Evolutionary conservation across 1,139 yeast species (phyloP).

Genomic region (Kodamaea alishanica): DNA sequence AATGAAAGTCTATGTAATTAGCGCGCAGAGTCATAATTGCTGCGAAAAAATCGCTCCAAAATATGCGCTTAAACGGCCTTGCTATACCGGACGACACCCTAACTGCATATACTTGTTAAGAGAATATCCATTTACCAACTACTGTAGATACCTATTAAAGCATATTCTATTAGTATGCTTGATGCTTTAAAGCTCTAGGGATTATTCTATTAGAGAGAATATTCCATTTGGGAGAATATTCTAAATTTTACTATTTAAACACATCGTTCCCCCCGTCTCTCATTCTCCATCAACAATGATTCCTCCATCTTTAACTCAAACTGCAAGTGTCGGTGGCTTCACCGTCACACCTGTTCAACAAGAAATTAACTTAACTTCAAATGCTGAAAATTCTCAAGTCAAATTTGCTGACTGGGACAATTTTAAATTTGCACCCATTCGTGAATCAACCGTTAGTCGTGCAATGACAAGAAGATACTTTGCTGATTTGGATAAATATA

Average conservation of each 20-base stretch:
- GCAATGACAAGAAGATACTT: constrained; percentile 80
- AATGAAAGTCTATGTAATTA: too few relatives aligned
- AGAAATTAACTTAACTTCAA: constrained; percentile 7
- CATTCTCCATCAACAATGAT: constrained; percentile 20
- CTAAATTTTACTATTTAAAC: neutral
- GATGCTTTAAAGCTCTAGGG: too few relatives aligned
- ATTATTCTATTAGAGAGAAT: too few relatives aligned
- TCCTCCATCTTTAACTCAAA: constrained; percentile 36
- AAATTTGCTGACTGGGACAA: constrained; percentile 59
- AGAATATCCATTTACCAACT: neutral
- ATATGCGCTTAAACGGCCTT: constrained; percentile 7
- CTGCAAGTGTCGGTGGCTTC: constrained; percentile 15
- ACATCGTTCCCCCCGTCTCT: neutral
- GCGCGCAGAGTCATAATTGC: too few relatives aligned
- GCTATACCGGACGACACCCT: constrained; percentile 2
- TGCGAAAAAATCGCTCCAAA: constrained; percentile 1
- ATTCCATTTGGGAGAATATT: too few relatives aligned
- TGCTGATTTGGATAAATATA: constrained; percentile 67
- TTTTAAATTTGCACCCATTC: constrained; percentile 66
- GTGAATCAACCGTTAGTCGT: constrained; percentile 78
- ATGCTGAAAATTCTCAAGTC: constrained; percentile 15
- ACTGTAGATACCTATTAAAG: neutral
- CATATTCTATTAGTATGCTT: neutral
- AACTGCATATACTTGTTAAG: constrained; percentile 2
- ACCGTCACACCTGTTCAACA: constrained; percentile 7